Conservation (phyloP, 331 rosid species). For the Acacia pycnantha region DNA sequence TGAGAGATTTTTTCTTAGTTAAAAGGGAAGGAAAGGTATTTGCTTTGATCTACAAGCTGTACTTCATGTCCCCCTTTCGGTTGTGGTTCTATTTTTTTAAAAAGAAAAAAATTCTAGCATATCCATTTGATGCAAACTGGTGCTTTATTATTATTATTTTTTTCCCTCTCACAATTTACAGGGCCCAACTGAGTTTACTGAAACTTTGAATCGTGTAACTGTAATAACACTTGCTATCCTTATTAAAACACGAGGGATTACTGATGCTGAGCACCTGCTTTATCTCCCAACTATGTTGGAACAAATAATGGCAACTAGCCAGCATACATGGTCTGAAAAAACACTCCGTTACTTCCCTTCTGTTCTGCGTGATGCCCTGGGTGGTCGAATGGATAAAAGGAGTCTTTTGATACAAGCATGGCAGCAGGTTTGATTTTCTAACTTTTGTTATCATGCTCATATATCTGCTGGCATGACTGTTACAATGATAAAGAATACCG, state of each 20-base stretch:
- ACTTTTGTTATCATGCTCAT: slow-evolving; percentile 18
- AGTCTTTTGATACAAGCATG: slow-evolving; percentile 80
- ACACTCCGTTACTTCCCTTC: slow-evolving; percentile 84
- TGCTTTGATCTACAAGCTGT: slow-evolving; percentile 35
- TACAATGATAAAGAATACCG: slow-evolving; percentile 5
- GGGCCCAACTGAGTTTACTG: slow-evolving; percentile 98
- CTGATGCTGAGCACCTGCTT: slow-evolving; percentile 90
- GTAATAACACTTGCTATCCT: slow-evolving; percentile 90
- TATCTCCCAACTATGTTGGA: slow-evolving; percentile 89
- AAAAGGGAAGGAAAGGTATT: slow-evolving; percentile 96
- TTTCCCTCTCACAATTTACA: slow-evolving; percentile 39
- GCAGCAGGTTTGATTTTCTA: slow-evolving; percentile 77
- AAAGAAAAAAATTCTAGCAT: not conserved
- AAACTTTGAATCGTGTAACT: slow-evolving; percentile 83
- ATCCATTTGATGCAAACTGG: slow-evolving; percentile 17
- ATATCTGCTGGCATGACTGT: slow-evolving; percentile 17
- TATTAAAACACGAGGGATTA: slow-evolving; percentile 93
- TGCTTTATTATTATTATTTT: slow-evolving; percentile 9
- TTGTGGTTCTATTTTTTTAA: not conserved
- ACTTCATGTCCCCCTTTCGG: slow-evolving; percentile 6
- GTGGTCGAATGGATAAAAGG: slow-evolving; percentile 71
- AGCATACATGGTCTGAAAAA: slow-evolving; percentile 95
- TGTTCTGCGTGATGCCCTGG: slow-evolving; percentile 77
- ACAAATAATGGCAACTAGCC: slow-evolving; percentile 81
- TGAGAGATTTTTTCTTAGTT: slow-evolving; percentile 92